These are phyloP conservation scores for Xylariales sp. DNA, from an alignment of 2,329 filamentous ascomycete genomes.

Conservation along the genomic window DNA sequence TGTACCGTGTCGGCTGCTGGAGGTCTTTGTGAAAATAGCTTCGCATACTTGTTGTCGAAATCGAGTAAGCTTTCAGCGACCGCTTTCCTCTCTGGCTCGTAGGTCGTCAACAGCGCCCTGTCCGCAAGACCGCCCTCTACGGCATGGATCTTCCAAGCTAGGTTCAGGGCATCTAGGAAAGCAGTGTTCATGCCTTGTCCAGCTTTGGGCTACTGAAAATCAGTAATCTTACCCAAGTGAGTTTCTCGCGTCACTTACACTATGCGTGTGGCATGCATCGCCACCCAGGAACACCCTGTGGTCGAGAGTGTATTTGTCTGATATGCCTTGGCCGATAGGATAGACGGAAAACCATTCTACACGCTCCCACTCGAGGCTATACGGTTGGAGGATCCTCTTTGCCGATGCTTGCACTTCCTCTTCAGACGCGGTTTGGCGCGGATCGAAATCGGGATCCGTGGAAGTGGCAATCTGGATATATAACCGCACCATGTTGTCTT, in stretches of 20 bases:
- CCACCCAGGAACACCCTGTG: slow-evolving; percentile 70
- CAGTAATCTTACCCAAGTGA: slow-evolving; percentile 1
- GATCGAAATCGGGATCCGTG: slow-evolving; percentile 56
- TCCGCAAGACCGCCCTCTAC: slow-evolving; percentile 79
- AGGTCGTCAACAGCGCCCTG: slow-evolving; percentile 72
- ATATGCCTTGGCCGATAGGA: slow-evolving; percentile 69
- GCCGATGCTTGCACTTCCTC: slow-evolving; percentile 61
- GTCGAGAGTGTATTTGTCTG: slow-evolving; percentile 62
- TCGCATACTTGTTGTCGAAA: slow-evolving; percentile 87
- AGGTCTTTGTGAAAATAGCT: slow-evolving; percentile 76
- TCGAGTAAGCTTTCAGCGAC: slow-evolving; percentile 79
- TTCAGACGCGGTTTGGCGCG: slow-evolving; percentile 58
- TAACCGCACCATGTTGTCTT: slow-evolving; percentile 63
- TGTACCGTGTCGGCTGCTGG: slow-evolving; percentile 71
- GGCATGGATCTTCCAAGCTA: slow-evolving; percentile 94
- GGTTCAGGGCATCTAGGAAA: slow-evolving; percentile 77
- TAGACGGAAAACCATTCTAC: slow-evolving; percentile 75
- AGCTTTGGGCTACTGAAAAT: slow-evolving; percentile 62
- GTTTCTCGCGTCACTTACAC: slow-evolving; percentile 40
- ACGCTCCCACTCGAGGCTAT: slow-evolving; percentile 61
- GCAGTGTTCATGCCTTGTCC: slow-evolving; percentile 79
- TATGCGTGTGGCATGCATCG: slow-evolving; percentile 77
- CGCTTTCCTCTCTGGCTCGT: slow-evolving; percentile 79
- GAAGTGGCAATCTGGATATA: slow-evolving; percentile 65
- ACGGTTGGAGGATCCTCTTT: slow-evolving; percentile 61